Conservation (phyloP, 2,329 filamentous ascomycete species). For the Lachnum nothofagi region DNA sequence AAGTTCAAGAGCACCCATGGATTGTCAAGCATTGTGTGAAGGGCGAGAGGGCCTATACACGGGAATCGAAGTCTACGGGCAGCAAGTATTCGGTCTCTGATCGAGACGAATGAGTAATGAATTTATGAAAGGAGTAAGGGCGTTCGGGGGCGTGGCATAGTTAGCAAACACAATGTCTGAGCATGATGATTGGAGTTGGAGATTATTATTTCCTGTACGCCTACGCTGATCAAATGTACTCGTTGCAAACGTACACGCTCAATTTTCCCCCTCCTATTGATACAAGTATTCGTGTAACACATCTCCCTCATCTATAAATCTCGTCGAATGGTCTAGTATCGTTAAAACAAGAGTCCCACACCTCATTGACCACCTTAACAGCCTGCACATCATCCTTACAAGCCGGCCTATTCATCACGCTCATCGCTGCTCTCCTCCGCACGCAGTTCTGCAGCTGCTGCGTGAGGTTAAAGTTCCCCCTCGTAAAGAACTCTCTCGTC, state of each 20-base stretch:
- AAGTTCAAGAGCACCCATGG: constrained; percentile 89
- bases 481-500: constrained; percentile 75
- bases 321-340: constrained; percentile 96
- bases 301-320: constrained; percentile 66
- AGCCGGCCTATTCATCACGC: constrained; percentile 69
- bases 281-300: constrained; percentile 19
- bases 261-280: constrained; percentile 15
- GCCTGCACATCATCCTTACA: constrained; percentile 86
- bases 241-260: constrained; percentile 12
- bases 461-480: constrained; percentile 82
- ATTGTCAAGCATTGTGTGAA: constrained; percentile 82
- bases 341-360: constrained; percentile 96
- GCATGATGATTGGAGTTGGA: constrained; percentile 29
- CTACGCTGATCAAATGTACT: constrained; percentile 29
- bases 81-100: constrained; percentile 27
- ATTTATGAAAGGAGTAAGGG: constrained; percentile 23
- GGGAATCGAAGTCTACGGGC: constrained; percentile 32
- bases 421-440: constrained; percentile 70
- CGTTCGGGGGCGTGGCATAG: constrained; percentile 21
- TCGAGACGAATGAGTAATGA: constrained; percentile 28
- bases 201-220: constrained; percentile 31
- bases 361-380: constrained; percentile 82
- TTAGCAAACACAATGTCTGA: constrained; percentile 12
- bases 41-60: constrained; percentile 38
- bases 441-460: constrained; percentile 95